These are phyloP conservation scores for Spergularia marina DNA, from an alignment of 148 eudicot genomes.

Conservation along the genomic window DNA sequence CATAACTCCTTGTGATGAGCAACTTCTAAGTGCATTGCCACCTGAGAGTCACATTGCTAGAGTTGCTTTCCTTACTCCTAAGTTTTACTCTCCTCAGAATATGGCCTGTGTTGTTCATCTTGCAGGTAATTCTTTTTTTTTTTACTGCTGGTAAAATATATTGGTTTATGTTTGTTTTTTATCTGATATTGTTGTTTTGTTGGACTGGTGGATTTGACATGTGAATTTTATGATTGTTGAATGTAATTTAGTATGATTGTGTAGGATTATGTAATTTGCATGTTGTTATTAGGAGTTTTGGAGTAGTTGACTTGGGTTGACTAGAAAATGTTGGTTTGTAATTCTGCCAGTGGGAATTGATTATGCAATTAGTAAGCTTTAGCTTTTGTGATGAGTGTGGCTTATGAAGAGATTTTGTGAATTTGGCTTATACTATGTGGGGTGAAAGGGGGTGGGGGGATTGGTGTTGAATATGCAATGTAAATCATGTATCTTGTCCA, in stretches of 20 bases:
- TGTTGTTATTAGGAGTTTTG: conserved; percentile 10
- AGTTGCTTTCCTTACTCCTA: conserved; percentile 86
- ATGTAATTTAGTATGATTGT: not conserved
- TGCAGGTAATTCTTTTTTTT: conserved; percentile 53
- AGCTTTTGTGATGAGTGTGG: not conserved
- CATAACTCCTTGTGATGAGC: conserved; percentile 86
- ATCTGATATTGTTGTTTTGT: not conserved
- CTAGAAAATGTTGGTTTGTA: not conserved
- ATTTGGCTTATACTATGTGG: too few relatives aligned
- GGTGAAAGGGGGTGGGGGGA: too few relatives aligned
- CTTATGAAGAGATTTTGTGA: not conserved
- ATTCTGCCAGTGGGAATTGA: not conserved
- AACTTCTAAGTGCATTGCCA: conserved; percentile 87
- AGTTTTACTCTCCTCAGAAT: conserved; percentile 51
- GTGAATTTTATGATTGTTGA: not conserved
- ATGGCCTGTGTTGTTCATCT: conserved; percentile 98
- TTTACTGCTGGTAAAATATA: not conserved
- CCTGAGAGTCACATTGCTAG: conserved; percentile 87
- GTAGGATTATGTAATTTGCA: not conserved
- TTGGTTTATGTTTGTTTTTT: not conserved
- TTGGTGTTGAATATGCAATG: too few relatives aligned
- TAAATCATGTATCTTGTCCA: too few relatives aligned
- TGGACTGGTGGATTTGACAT: not conserved
- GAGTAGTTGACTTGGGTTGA: conserved; percentile 10
- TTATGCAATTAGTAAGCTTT: not conserved